Evolutionary conservation across 805 yeast species (phyloP).

Genomic region (Nakazawaea siamensis): DNA sequence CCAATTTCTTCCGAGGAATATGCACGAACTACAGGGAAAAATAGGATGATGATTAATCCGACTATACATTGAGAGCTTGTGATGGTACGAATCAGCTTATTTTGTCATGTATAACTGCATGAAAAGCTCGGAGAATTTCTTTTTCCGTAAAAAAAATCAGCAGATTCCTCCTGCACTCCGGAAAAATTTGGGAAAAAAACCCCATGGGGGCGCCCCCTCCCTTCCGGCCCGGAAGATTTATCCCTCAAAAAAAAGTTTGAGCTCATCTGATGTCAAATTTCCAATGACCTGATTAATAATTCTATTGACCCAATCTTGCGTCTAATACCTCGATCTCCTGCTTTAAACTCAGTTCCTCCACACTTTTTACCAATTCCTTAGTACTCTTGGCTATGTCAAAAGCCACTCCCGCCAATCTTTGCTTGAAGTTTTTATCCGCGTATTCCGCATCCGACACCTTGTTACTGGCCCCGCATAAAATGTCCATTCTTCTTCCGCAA

Average conservation of each 20-base stretch:
- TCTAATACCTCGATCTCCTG: constrained; percentile 81
- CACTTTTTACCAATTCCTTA: constrained; percentile 90
- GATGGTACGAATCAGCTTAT: no score
- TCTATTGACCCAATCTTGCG: constrained; percentile 34
- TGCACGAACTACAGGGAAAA: no score
- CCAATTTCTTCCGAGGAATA: no score
- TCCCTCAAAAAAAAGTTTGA: no score
- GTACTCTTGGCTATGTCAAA: constrained; percentile 96
- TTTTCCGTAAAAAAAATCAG: not conserved
- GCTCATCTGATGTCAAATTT: no score
- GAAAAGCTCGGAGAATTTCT: no score
- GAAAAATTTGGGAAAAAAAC: constrained; percentile 2
- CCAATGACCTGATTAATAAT: not conserved
- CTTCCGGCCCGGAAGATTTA: no score
- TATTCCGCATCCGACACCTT: constrained; percentile 43
- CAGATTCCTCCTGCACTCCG: constrained; percentile 6
- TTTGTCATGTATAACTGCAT: no score
- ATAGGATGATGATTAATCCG: no score
- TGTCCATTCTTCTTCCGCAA: constrained; percentile 76
- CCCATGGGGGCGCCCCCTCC: no score
- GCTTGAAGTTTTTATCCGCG: constrained; percentile 87
- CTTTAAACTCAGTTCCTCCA: constrained; percentile 86
- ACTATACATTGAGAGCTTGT: no score
- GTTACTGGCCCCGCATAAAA: constrained; percentile 41
- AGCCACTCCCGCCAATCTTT: constrained; percentile 90